Conservation (phyloP, 768 basidiomycete species). For the Boletus rufocinnamomeus region DNA sequence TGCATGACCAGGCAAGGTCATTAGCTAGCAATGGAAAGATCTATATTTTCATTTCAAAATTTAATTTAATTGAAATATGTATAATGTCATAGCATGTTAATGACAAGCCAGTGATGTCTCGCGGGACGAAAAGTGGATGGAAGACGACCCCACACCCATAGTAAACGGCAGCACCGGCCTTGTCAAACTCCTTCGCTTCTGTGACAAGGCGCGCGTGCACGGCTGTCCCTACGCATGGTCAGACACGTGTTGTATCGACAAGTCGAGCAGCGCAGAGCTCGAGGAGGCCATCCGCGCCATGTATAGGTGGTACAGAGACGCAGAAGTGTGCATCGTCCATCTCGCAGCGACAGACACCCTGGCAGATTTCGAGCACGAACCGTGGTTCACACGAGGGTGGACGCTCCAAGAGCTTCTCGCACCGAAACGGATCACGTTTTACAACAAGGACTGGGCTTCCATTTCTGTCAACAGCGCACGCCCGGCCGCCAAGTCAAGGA, state of each 20-base stretch:
- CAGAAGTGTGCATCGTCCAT: slow-evolving; percentile 11
- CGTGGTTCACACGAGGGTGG: slow-evolving; percentile 17
- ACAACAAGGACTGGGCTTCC: slow-evolving; percentile 5
- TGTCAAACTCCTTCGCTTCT: slow-evolving; percentile 8
- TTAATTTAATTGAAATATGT: too few relatives aligned
- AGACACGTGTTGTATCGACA: slow-evolving; percentile 18
- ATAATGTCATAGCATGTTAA: too few relatives aligned
- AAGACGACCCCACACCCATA: background rate
- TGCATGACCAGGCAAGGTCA: too few relatives aligned
- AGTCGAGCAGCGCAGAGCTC: slow-evolving; percentile 17
- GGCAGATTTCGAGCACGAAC: slow-evolving; percentile 11
- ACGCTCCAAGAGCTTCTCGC: slow-evolving; percentile 17
- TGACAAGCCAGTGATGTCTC: too few relatives aligned
- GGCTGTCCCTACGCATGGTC: slow-evolving; percentile 17
- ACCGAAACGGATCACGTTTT: slow-evolving; percentile 6
- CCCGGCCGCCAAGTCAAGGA: background rate
- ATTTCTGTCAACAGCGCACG: background rate
- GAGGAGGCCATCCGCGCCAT: slow-evolving; percentile 15
- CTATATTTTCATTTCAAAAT: too few relatives aligned
- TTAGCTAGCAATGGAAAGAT: too few relatives aligned
- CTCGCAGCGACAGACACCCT: slow-evolving; percentile 4
- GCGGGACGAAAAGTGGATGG: background rate
- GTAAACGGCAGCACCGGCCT: slow-evolving; percentile 1
- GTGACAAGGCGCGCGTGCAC: slow-evolving; percentile 10
- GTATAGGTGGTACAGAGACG: slow-evolving; percentile 13